Evolutionary conservation across 2,329 filamentous ascomycete genomes (phyloP).

Genomic region (Phoma sp.): DNA sequence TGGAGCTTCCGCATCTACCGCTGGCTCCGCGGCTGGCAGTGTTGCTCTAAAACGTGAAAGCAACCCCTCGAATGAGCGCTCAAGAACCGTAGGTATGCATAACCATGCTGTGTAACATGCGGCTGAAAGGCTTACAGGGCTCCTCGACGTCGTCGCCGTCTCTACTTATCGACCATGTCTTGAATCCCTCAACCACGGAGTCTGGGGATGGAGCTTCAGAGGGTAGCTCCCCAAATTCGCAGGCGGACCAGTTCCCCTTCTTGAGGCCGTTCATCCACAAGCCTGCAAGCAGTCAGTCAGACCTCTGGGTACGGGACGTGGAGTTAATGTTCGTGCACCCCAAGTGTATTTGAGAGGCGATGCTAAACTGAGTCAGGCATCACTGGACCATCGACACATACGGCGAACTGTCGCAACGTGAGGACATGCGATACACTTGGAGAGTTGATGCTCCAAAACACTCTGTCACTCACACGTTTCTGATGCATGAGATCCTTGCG

Average conservation of each 20-base stretch:
- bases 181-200: constrained; percentile 23
- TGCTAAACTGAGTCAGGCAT: constrained; percentile 27
- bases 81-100: constrained; percentile 24
- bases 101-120: not conserved
- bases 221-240: constrained; percentile 34
- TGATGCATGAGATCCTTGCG: constrained; percentile 53
- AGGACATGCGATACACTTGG: constrained; percentile 43
- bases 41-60: constrained; percentile 19
- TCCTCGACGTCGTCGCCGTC: constrained; percentile 26
- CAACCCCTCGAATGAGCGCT: constrained; percentile 19
- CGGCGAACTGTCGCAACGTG: constrained; percentile 29
- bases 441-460: constrained; percentile 42
- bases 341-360: not conserved
- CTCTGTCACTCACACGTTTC: constrained; percentile 43
- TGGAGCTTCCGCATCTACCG: constrained; percentile 20
- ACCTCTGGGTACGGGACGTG: constrained; percentile 43
- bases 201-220: constrained; percentile 26
- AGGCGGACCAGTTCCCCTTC: constrained; percentile 41
- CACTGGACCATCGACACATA: constrained; percentile 42
- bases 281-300: constrained; percentile 24
- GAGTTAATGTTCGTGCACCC: constrained; percentile 40
- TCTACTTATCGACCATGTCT: constrained; percentile 29
- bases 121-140: constrained; percentile 16
- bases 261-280: constrained; percentile 40
- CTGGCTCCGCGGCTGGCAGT: constrained; percentile 18